Percentiles rank a stretch among this genome's conserved stretches.
These are phyloP conservation scores for Coniferiporia weirii DNA, from an alignment of 1,284 basidiomycete species.

Conservation along the genomic window DNA sequence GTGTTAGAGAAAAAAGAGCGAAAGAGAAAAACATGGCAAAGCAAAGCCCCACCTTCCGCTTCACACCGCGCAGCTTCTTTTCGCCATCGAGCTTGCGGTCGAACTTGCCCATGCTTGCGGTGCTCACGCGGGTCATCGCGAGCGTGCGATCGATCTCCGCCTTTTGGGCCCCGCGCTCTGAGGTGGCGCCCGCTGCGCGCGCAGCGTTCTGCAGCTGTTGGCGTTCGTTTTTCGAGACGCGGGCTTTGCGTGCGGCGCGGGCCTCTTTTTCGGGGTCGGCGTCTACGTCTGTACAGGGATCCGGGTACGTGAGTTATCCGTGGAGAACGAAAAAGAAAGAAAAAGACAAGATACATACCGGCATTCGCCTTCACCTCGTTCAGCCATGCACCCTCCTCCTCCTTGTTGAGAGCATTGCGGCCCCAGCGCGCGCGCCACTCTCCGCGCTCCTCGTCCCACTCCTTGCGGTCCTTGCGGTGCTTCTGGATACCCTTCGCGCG, in stretches of 20 bases:
- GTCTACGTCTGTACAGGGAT: conserved; percentile 49
- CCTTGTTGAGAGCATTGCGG: conserved; percentile 85
- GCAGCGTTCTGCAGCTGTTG: conserved; percentile 80
- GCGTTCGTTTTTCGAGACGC: conserved; percentile 81
- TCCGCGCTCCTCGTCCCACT: conserved; percentile 93
- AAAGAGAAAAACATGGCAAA: neutral
- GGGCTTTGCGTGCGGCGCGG: conserved; percentile 72
- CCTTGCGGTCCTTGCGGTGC: conserved; percentile 73
- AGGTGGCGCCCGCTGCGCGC: conserved; percentile 39
- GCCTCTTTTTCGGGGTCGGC: conserved; percentile 77
- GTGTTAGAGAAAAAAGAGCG: neutral
- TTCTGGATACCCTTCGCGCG: conserved; percentile 91
- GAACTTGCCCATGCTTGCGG: conserved; percentile 91
- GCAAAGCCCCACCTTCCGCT: conserved; percentile 73
- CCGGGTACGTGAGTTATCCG: neutral
- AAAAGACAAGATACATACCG: conserved; percentile 45
- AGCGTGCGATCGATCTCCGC: conserved; percentile 74
- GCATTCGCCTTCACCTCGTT: conserved; percentile 85
- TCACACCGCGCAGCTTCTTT: conserved; percentile 81
- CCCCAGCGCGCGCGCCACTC: conserved; percentile 96
- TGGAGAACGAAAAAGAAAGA: conserved; percentile 2
- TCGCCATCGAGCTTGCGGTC: conserved; percentile 90
- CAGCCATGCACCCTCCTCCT: conserved; percentile 87
- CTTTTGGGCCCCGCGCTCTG: conserved; percentile 54
- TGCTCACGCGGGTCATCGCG: conserved; percentile 76